phyloP scores from a whole-genome alignment of 176 grass and related monocot genomes.

The Tuctoria greenei region DNA sequence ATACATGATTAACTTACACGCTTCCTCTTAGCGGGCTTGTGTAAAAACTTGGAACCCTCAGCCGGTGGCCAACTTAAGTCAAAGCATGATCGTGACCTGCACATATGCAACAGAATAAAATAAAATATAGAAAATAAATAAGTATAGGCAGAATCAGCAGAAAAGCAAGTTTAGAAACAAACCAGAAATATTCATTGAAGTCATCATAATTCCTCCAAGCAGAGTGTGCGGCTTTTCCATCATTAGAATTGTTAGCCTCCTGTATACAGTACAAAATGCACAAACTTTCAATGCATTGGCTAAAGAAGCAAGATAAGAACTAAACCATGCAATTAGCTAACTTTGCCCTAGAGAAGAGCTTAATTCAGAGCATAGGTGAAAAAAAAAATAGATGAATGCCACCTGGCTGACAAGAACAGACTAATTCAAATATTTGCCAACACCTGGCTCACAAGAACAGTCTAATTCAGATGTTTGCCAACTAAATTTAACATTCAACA shows the following conservation, averaged over 20 bases:
- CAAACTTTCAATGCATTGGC: constrained; percentile 18
- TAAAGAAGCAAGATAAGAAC: constrained; percentile 6
- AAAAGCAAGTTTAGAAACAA: constrained; percentile 10
- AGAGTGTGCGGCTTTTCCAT: constrained; percentile 85
- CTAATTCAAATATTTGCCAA: constrained; percentile 7
- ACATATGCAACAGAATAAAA: constrained; percentile 31
- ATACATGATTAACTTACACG: constrained; percentile 60
- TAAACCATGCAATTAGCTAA: constrained; percentile 7
- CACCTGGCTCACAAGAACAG: too few species aligned
- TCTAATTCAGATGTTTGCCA: too few species aligned
- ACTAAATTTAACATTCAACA: too few species aligned
- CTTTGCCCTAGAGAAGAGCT: neutral
- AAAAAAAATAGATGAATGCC: neutral
- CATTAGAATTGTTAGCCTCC: constrained; percentile 81
- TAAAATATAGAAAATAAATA: constrained; percentile 13
- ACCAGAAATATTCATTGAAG: constrained; percentile 99
- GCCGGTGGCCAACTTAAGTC: constrained; percentile 69
- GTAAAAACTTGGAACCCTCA: constrained; percentile 68
- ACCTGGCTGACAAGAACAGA: neutral
- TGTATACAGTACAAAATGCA: constrained; percentile 38
- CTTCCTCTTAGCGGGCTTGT: constrained; percentile 68
- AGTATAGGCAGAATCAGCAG: constrained; percentile 15
- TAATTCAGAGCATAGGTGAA: neutral
- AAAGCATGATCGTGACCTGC: constrained; percentile 77
- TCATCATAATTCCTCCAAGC: constrained; percentile 96